Conservation (phyloP, 352 stramenopile species). For the Saprolegnia diclina region DNA sequence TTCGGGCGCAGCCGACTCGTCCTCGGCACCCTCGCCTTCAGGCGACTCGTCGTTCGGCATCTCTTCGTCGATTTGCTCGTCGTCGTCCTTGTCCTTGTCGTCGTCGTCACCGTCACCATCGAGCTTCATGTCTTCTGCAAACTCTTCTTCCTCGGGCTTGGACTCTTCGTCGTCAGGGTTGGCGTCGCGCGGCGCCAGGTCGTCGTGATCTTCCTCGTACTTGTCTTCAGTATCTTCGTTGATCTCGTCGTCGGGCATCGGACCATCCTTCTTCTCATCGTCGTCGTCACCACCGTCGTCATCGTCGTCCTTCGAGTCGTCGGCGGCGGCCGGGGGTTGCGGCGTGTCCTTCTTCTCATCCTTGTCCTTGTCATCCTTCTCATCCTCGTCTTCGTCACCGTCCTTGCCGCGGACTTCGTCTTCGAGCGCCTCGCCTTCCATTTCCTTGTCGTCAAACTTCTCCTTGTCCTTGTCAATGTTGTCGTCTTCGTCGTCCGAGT, state of each 20-base stretch:
- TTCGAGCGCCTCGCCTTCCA: slow-evolving; percentile 65
- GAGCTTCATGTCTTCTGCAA: slow-evolving; percentile 84
- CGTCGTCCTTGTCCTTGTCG: slow-evolving; percentile 41
- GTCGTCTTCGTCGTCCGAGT: slow-evolving; percentile 89
- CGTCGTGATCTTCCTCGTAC: slow-evolving; percentile 67
- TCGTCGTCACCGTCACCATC: slow-evolving; percentile 60
- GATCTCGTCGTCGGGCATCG: slow-evolving; percentile 34
- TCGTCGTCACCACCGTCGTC: slow-evolving; percentile 36
- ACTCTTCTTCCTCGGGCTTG: slow-evolving; percentile 64
- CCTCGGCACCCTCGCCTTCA: slow-evolving; percentile 38
- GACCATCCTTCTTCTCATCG: slow-evolving; percentile 37
- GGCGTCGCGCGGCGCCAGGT: slow-evolving; percentile 50
- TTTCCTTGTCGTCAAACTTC: slow-evolving; percentile 88
- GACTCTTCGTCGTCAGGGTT: slow-evolving; percentile 54
- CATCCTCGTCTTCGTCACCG: slow-evolving; percentile 35
- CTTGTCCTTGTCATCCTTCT: slow-evolving; percentile 36
- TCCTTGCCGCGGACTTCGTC: slow-evolving; percentile 88
- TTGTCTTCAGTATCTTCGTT: slow-evolving; percentile 89
- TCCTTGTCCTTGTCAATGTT: slow-evolving; percentile 95
- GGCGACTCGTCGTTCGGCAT: slow-evolving; percentile 40
- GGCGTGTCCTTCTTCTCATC: slow-evolving; percentile 32
- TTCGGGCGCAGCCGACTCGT: slow-evolving; percentile 38
- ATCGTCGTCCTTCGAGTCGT: slow-evolving; percentile 37
- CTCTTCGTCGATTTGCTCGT: slow-evolving; percentile 28
- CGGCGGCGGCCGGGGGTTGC: slow-evolving; percentile 30